Evolutionary conservation across 495 filamentous ascomycete species (phyloP).

Genomic region (Paragyromitra xinjiangensis): DNA sequence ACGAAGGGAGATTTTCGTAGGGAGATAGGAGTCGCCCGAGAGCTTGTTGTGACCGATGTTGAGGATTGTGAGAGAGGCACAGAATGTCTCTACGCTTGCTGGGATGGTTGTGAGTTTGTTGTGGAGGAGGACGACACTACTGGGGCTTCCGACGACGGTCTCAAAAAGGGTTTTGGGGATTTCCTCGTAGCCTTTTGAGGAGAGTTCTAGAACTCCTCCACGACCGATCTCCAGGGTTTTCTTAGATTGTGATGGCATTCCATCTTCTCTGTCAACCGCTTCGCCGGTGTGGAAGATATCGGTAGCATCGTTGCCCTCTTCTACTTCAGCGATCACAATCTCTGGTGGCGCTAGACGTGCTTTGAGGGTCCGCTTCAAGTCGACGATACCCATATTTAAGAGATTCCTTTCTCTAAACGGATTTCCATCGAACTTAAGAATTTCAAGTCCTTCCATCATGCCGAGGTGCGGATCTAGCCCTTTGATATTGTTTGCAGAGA

Average conservation of each 20-base stretch:
- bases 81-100: conserved; percentile 71
- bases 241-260: conserved; percentile 60
- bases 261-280: conserved; percentile 85
- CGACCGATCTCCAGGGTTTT: conserved; percentile 53
- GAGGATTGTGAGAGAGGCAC: conserved; percentile 73
- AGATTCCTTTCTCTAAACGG: conserved; percentile 87
- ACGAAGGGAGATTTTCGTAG: conserved; percentile 71
- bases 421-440: conserved; percentile 81
- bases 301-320: conserved; percentile 73
- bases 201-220: conserved; percentile 78
- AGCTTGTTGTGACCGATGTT: conserved; percentile 84
- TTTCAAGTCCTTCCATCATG: conserved; percentile 77
- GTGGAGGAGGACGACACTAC: conserved; percentile 73
- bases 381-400: conserved; percentile 77
- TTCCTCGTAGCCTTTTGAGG: conserved; percentile 68
- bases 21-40: conserved; percentile 67
- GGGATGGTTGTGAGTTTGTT: conserved; percentile 79
- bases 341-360: conserved; percentile 70
- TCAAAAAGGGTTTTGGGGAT: conserved; percentile 63
- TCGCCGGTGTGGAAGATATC: conserved; percentile 79
- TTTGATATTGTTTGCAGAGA: conserved; percentile 83
- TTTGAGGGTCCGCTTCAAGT: conserved; percentile 79
- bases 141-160: conserved; percentile 60
- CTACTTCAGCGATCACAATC: conserved; percentile 83
- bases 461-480: conserved; percentile 79